Percentiles rank a stretch among this genome's conserved stretches.
phyloP scores from a whole-genome alignment of 78 protist genomes.

The Andalucia godoyi region DNA sequence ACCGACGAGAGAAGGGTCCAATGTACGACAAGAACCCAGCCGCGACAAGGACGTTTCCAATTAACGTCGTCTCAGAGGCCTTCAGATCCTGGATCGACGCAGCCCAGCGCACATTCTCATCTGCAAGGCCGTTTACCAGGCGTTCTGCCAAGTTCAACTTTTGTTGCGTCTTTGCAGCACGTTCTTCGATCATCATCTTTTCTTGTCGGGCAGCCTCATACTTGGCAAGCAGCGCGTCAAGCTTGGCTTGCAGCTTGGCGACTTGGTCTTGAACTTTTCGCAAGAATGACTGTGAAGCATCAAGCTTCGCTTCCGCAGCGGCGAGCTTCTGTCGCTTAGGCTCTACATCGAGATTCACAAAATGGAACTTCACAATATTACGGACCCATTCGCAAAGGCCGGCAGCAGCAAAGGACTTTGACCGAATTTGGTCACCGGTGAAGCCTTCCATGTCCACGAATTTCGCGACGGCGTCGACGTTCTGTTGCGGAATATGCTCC shows the following conservation, averaged over 20 bases:
- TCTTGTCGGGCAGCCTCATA: slow-evolving; percentile 21
- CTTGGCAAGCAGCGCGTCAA: slow-evolving; percentile 12
- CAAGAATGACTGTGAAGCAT: slow-evolving; percentile 9
- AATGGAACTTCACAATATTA: slow-evolving; percentile 35
- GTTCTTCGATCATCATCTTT: slow-evolving; percentile 29
- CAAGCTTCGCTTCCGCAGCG: slow-evolving; percentile 13
- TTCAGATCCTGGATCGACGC: not conserved
- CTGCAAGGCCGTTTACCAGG: slow-evolving; percentile 19
- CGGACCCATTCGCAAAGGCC: slow-evolving; percentile 53
- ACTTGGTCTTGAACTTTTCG: slow-evolving; percentile 34
- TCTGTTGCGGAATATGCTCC: slow-evolving; percentile 43
- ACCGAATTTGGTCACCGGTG: slow-evolving; percentile 15
- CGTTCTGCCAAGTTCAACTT: slow-evolving; percentile 30
- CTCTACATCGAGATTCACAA: slow-evolving; percentile 28
- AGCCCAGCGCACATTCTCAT: slow-evolving; percentile 37
- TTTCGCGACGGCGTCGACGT: slow-evolving; percentile 2
- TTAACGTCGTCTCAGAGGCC: not conserved
- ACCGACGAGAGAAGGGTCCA: slow-evolving; percentile 40
- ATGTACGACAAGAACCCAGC: slow-evolving; percentile 61
- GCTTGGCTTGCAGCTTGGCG: slow-evolving; percentile 28
- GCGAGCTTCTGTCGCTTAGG: slow-evolving; percentile 35
- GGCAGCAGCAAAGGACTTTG: slow-evolving; percentile 52
- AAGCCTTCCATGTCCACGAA: slow-evolving; percentile 19
- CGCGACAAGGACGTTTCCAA: slow-evolving; percentile 62
- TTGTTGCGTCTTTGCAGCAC: slow-evolving; percentile 34